Percentiles rank a stretch among this genome's conserved stretches.
Evolutionary conservation across 2,329 filamentous ascomycete genomes (phyloP).

Genomic region (Phaeosphaeria sp.): DNA sequence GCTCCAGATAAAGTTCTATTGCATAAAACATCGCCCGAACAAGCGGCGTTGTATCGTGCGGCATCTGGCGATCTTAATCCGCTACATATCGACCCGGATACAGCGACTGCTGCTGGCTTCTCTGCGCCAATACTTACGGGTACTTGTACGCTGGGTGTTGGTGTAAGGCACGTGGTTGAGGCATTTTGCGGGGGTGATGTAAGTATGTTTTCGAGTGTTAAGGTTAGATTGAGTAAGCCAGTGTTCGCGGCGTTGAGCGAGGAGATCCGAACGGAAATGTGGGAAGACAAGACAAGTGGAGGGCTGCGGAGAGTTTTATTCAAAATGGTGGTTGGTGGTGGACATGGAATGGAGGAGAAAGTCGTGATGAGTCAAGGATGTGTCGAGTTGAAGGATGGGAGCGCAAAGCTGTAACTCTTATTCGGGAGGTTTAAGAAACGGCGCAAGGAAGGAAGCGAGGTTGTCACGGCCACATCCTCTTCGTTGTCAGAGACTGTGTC

Average conservation of each 20-base stretch:
- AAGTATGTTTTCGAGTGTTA: conserved; percentile 14
- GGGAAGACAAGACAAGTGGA: conserved; percentile 3
- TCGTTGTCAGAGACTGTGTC: too few species aligned
- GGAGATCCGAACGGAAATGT: conserved; percentile 18
- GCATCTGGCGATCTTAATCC: conserved; percentile 19
- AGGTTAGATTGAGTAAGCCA: conserved; percentile 16
- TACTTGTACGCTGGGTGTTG: conserved; percentile 18
- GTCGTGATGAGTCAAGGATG: conserved; percentile 11
- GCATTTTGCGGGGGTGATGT: conserved; percentile 14
- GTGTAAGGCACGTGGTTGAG: conserved; percentile 17
- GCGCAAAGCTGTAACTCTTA: background rate
- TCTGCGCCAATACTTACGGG: conserved; percentile 17
- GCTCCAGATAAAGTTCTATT: conserved; percentile 7
- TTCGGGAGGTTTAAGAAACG: too few species aligned
- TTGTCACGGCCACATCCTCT: too few species aligned
- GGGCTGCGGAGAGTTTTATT: conserved; percentile 7
- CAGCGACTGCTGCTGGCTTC: conserved; percentile 14
- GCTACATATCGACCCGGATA: conserved; percentile 18
- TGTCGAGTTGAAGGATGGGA: conserved; percentile 2
- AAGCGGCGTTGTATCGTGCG: conserved; percentile 18
- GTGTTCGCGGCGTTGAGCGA: conserved; percentile 13
- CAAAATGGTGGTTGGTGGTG: conserved; percentile 7
- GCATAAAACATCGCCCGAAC: conserved; percentile 14
- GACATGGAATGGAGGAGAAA: conserved; percentile 6
- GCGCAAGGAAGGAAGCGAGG: too few species aligned